These are phyloP conservation scores for Paspalum vaginatum DNA, from an alignment of 176 grass and related monocot species.

Conservation along the genomic window DNA sequence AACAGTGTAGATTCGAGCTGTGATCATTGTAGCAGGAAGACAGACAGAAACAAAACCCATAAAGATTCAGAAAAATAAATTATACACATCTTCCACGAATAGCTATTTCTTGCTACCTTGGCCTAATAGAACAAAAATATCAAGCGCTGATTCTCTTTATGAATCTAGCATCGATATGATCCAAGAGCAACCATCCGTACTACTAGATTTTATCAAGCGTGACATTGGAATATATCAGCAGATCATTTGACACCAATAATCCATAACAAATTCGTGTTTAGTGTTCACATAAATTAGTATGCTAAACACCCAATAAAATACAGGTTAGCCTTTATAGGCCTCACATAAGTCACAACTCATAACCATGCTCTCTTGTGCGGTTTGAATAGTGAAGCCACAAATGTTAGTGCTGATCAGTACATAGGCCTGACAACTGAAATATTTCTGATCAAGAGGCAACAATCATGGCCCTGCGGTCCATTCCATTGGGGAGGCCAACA, in stretches of 20 bases:
- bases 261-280: background rate
- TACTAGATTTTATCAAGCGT: background rate
- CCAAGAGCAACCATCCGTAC: background rate
- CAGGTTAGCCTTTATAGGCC: background rate
- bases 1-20: conserved; percentile 62
- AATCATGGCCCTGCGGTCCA: conserved; percentile 22
- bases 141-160: background rate
- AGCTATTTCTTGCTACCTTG: background rate
- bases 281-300: conserved; percentile 1
- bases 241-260: background rate
- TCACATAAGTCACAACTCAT: no score
- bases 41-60: background rate
- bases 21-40: conserved; percentile 27
- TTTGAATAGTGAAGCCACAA: background rate
- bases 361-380: background rate
- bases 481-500: conserved; percentile 23
- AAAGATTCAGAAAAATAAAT: conserved; percentile 1
- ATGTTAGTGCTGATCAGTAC: background rate
- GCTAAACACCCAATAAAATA: background rate
- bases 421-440: conserved; percentile 12
- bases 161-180: background rate
- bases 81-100: background rate
- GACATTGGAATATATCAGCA: background rate
- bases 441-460: conserved; percentile 10
- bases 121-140: background rate